Base-by-base conservation (phyloP, 768 basidiomycete genomes). In the Pulveroboletus sp. region DNA sequence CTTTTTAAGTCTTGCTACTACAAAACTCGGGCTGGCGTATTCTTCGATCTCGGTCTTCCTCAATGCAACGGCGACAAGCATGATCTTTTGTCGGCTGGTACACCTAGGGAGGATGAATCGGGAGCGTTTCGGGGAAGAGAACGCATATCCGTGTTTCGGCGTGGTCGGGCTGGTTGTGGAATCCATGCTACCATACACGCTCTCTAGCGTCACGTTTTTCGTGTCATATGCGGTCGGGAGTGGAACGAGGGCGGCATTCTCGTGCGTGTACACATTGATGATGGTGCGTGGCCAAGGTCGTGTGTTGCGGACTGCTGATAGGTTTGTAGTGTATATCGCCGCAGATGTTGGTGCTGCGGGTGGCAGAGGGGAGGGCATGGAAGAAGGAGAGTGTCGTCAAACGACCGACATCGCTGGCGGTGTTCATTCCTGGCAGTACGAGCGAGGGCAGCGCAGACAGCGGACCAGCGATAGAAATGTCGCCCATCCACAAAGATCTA, bases 321-420 rank as follows among this genome's bases (percentile, higher is more conserved):
- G 17, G 12, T 25, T 11, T 16, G 7, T 13, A 59, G 56, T 45
- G 53, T 40, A 35, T 58, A 29, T 59, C 58, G 11, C 41, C 52
- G 8, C 59, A 55, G 33, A 42, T 52, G 38, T 24, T 57, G n/a
- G 51, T 57, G 10, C 21, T 59, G 23, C 46, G 58, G 12, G 40
- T 61, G 29, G 44, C 33, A 3, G 44, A 39, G 34, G 55, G 46
- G 5, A 43, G 20, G 11, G 50, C 47, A 29, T 29, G 27, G 27
- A 29, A 29, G 33, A 34, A 16, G 10, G 33, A 16, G 3, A 34
- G 33, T 13, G 2, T 16, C 5, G 14, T n/a, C n/a, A n/a, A n/a
- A n/a, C n/a, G n/a, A n/a, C n/a, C 33, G 33, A 34, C 33, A 6
- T 34, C 33, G 33, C 6, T 16, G 33, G 14, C 16, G 14, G 7